phyloP scores from a whole-genome alignment of 768 basidiomycete genomes.

The Inosperma sp. region DNA sequence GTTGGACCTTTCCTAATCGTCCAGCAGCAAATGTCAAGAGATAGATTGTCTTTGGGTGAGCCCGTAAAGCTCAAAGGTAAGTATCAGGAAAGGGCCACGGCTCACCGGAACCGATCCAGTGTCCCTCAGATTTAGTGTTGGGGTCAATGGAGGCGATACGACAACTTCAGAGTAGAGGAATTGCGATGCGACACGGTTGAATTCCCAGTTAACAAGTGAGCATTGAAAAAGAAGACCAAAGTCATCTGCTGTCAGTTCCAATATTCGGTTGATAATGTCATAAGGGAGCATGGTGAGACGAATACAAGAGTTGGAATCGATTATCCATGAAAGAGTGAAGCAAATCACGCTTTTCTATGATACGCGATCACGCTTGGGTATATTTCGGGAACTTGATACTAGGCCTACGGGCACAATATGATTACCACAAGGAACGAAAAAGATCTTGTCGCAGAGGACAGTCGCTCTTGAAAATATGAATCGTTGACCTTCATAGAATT shows the following conservation, averaged over 20 bases:
- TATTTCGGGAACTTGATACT: too few relatives aligned
- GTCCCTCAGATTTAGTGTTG: constrained; percentile 34
- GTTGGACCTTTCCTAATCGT: constrained; percentile 34
- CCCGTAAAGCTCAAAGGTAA: neutral
- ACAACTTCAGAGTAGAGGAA: constrained; percentile 44
- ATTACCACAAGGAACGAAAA: too few relatives aligned
- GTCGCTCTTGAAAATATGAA: too few relatives aligned
- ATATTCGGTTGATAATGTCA: constrained; percentile 2
- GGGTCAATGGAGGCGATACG: constrained; percentile 34
- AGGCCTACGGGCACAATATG: too few relatives aligned
- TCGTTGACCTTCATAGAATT: too few relatives aligned
- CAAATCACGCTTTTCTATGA: too few relatives aligned
- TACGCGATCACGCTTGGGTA: neutral
- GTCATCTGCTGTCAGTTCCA: constrained; percentile 17
- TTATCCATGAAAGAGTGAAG: neutral
- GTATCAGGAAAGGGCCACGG: neutral
- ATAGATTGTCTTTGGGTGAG: neutral
- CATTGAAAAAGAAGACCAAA: constrained; percentile 35
- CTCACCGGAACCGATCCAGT: constrained; percentile 32
- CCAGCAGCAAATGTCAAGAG: constrained; percentile 3
- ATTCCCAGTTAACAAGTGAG: constrained; percentile 43
- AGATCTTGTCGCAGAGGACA: too few relatives aligned
- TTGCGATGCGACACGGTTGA: constrained; percentile 40
- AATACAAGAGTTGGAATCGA: neutral
- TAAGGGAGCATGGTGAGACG: neutral